Percentiles rank a stretch among this genome's conserved stretches.
Conservation (phyloP, 805 yeast species). For the Lipomyces lipofer region DNA sequence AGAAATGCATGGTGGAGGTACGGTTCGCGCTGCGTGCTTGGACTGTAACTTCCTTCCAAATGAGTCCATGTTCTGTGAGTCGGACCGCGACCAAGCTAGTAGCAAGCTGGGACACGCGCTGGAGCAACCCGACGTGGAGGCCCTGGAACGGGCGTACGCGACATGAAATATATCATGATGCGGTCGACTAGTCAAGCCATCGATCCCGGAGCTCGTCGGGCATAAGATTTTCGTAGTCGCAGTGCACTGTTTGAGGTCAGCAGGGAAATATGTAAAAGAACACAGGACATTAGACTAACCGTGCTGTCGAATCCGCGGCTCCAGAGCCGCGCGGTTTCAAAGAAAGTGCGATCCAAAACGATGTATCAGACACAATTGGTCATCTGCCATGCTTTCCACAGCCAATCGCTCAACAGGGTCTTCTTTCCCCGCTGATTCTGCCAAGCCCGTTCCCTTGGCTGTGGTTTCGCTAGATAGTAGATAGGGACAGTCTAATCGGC, state of each 20-base stretch:
- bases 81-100: slow-evolving; percentile 16
- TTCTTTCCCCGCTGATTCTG: no score
- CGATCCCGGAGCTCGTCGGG: slow-evolving; percentile 20
- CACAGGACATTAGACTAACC: no score
- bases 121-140: slow-evolving; percentile 13
- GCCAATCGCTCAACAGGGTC: no score
- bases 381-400: no score
- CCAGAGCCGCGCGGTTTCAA: no score
- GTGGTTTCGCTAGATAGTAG: no score
- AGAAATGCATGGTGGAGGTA: slow-evolving; percentile 22
- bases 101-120: slow-evolving; percentile 19
- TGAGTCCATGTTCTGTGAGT: slow-evolving; percentile 18
- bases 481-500: no score
- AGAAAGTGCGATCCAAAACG: no score
- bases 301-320: no score
- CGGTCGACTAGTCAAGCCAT: slow-evolving; percentile 17
- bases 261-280: neutral
- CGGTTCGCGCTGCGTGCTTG: slow-evolving; percentile 24
- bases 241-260: slow-evolving; percentile 5
- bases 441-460: no score
- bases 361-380: no score
- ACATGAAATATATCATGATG: neutral
- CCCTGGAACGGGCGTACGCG: slow-evolving; percentile 11
- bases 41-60: slow-evolving; percentile 24
- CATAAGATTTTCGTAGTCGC: slow-evolving; percentile 21